Percentiles rank a stretch among this genome's conserved stretches.
These are phyloP conservation scores for Dispira parvispora DNA, from an alignment of 192 early-diverging fungal species.

Conservation along the genomic window DNA sequence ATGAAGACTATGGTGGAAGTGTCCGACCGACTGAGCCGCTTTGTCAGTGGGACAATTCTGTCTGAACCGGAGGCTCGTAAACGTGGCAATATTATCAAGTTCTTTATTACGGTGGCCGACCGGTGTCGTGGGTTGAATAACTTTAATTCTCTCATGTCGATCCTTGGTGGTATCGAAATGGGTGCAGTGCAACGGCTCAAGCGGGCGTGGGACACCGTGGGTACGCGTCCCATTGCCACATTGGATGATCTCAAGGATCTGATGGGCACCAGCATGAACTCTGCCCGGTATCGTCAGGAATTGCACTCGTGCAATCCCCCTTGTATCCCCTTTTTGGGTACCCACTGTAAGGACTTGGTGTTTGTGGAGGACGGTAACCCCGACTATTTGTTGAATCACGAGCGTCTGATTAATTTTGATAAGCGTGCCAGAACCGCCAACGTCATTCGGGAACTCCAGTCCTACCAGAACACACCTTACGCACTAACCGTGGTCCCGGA, in stretches of 20 bases:
- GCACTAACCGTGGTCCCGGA: constrained; percentile 58
- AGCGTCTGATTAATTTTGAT: constrained; percentile 73
- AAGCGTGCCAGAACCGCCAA: constrained; percentile 77
- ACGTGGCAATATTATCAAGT: constrained; percentile 57
- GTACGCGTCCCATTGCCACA: constrained; percentile 33
- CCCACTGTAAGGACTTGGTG: constrained; percentile 75
- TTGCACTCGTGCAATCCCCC: constrained; percentile 67
- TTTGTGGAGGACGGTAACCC: constrained; percentile 83
- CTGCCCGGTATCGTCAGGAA: constrained; percentile 60
- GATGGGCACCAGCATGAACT: constrained; percentile 72
- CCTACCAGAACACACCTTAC: constrained; percentile 74
- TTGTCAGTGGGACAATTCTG: constrained; percentile 75
- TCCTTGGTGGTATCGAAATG: constrained; percentile 77
- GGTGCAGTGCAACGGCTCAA: constrained; percentile 77
- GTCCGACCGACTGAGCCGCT: constrained; percentile 71
- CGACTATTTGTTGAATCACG: constrained; percentile 41
- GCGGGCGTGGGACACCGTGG: constrained; percentile 76
- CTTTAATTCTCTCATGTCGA: constrained; percentile 84
- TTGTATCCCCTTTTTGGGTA: constrained; percentile 68
- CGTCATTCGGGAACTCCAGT: constrained; percentile 74
- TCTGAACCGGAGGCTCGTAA: constrained; percentile 65
- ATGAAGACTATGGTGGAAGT: constrained; percentile 75
- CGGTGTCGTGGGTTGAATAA: constrained; percentile 77
- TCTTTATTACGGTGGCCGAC: constrained; percentile 71
- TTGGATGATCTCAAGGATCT: constrained; percentile 48